phyloP scores from a whole-genome alignment of 305 asterid species.

The Fraxinus floribunda region DNA sequence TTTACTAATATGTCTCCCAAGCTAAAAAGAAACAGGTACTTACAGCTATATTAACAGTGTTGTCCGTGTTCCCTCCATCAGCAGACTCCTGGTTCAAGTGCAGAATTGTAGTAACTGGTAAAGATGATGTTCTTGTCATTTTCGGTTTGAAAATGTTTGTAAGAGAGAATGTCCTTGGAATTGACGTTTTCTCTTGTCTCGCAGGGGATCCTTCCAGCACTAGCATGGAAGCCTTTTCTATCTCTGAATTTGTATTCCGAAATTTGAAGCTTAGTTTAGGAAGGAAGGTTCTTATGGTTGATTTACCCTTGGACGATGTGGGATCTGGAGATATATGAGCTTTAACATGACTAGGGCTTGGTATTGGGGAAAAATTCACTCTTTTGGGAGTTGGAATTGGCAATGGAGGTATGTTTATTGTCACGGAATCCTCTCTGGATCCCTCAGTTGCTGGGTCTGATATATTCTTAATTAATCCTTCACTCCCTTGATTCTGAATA shows the following conservation, averaged over 20 bases:
- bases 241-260: conserved; percentile 59
- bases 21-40: conserved; percentile 29
- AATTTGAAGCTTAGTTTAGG: conserved; percentile 84
- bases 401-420: conserved; percentile 57
- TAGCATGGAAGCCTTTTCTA: conserved; percentile 72
- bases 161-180: conserved; percentile 64
- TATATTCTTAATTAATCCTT: conserved; percentile 36
- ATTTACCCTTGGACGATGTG: conserved; percentile 49
- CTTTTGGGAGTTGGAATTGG: conserved; percentile 65
- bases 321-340: conserved; percentile 55
- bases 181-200: conserved; percentile 42
- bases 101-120: conserved; percentile 64
- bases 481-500: conserved; percentile 27
- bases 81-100: conserved; percentile 86
- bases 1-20: conserved; percentile 9
- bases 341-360: conserved; percentile 60
- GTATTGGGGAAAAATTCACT: conserved; percentile 77
- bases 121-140: conserved; percentile 70
- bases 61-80: conserved; percentile 53
- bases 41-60: conserved; percentile 42
- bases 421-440: conserved; percentile 47
- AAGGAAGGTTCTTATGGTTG: conserved; percentile 58
- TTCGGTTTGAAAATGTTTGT: conserved; percentile 57
- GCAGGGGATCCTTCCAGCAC: conserved; percentile 67
- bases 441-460: conserved; percentile 39